These are phyloP conservation scores for Biscogniauxia mediterranea DNA, from an alignment of 2,329 filamentous ascomycete genomes.

Conservation along the genomic window DNA sequence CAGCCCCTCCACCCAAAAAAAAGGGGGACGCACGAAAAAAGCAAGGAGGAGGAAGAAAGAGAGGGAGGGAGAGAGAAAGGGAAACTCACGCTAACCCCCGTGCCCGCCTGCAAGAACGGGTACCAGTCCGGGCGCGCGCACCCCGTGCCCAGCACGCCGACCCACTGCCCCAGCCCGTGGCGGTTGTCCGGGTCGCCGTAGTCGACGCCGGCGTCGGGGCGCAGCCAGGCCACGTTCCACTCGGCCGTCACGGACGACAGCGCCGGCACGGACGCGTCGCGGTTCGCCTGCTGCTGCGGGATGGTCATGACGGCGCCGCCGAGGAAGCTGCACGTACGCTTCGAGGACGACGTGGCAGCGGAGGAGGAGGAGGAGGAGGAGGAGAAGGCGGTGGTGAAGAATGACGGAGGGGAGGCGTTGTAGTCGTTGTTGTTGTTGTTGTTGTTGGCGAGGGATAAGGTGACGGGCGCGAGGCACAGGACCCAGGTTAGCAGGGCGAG, in stretches of 20 bases:
- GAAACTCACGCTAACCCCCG: slow-evolving; percentile 1
- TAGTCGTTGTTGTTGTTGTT: too few relatives aligned
- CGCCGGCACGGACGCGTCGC: neutral
- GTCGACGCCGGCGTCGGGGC: neutral
- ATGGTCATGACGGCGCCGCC: slow-evolving; percentile 4
- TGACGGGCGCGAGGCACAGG: too few relatives aligned
- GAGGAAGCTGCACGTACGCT: slow-evolving; percentile 4
- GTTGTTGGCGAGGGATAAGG: too few relatives aligned
- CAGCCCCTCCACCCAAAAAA: too few relatives aligned
- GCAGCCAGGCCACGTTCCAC: slow-evolving; percentile 13
- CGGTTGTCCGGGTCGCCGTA: slow-evolving; percentile 1
- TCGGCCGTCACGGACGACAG: slow-evolving; percentile 7
- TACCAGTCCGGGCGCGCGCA: slow-evolving; percentile 1
- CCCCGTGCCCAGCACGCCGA: slow-evolving; percentile 4
- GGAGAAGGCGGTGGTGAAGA: too few relatives aligned
- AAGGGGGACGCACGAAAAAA: too few relatives aligned
- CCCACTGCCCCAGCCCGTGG: slow-evolving; percentile 6
- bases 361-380: too few relatives aligned
- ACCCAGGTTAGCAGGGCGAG: too few relatives aligned
- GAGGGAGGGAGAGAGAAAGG: neutral
- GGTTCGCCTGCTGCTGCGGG: neutral
- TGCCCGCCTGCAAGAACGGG: slow-evolving; percentile 8
- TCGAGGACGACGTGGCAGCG: neutral
- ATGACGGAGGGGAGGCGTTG: too few relatives aligned
- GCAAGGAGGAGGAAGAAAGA: neutral